A percentile compares a stretch with the other conserved stretches of the same genome.
Evolutionary conservation across 2,329 filamentous ascomycete species (phyloP).

Genomic region (Fusarium praegraminearum): DNA sequence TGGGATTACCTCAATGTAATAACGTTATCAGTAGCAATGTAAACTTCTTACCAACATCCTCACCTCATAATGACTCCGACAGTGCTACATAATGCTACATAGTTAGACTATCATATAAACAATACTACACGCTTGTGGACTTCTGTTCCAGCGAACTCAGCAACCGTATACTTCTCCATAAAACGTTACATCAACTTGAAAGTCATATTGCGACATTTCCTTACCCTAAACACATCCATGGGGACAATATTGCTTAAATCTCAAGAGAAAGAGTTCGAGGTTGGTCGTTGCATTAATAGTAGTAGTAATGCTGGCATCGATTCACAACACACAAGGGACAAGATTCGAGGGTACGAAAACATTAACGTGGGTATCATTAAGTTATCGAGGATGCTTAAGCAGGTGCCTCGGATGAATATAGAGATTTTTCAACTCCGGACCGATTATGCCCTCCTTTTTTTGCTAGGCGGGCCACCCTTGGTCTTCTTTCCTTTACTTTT

Average conservation of each 20-base stretch:
- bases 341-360: neutral
- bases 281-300: neutral
- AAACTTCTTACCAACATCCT: too few species aligned
- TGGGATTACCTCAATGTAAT: too few species aligned
- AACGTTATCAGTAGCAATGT: too few species aligned
- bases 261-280: neutral
- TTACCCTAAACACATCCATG: neutral
- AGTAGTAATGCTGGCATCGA: neutral
- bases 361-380: constrained; percentile 46
- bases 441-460: constrained; percentile 46
- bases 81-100: too few species aligned
- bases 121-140: too few species aligned
- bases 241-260: neutral
- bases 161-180: neutral
- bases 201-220: neutral
- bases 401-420: constrained; percentile 37
- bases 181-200: neutral
- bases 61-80: too few species aligned
- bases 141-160: too few species aligned
- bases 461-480: constrained; percentile 41
- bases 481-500: constrained; percentile 39
- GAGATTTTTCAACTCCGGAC: constrained; percentile 24
- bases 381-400: constrained; percentile 31
- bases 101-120: too few species aligned
- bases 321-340: neutral